Conservation (phyloP, 371 early-diverging fungal genomes). For the Apophysomyces variabilis region DNA sequence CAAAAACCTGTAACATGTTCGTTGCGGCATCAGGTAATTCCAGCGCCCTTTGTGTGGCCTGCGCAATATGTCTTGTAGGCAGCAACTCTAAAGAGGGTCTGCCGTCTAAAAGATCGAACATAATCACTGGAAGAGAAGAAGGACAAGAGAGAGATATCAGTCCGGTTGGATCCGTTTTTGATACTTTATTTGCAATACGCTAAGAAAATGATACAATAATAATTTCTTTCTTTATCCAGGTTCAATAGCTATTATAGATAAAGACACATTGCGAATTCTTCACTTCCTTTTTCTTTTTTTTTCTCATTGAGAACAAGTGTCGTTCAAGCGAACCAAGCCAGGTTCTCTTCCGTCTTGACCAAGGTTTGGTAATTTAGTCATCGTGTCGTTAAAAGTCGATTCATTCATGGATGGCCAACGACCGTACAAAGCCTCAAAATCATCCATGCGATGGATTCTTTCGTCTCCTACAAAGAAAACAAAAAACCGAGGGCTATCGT, state of each 20-base stretch:
- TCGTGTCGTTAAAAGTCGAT: background rate
- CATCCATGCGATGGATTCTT: background rate
- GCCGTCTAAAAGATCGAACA: constrained; percentile 39
- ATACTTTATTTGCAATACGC: background rate
- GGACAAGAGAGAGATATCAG: background rate
- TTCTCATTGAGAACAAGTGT: constrained; percentile 4
- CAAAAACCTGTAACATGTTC: constrained; percentile 27
- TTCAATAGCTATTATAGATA: background rate
- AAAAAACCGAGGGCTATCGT: background rate
- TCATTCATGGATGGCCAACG: background rate
- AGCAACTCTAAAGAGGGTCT: constrained; percentile 40
- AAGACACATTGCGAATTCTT: background rate
- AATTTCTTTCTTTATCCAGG: background rate
- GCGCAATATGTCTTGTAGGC: constrained; percentile 23
- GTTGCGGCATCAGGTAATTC: constrained; percentile 24
- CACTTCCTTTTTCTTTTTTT: background rate
- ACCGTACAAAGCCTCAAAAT: background rate
- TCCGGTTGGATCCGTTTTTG: background rate
- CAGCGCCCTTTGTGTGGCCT: constrained; percentile 29
- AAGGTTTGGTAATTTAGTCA: background rate
- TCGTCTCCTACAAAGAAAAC: background rate
- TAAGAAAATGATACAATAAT: background rate
- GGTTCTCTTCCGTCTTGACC: background rate
- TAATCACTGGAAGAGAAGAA: constrained; percentile 9
- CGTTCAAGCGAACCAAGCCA: background rate